Percentiles rank a stretch among this genome's conserved stretches.
These are phyloP conservation scores for Lycium barbarum DNA, from an alignment of 257 asterid genomes.

Conservation along the genomic window DNA sequence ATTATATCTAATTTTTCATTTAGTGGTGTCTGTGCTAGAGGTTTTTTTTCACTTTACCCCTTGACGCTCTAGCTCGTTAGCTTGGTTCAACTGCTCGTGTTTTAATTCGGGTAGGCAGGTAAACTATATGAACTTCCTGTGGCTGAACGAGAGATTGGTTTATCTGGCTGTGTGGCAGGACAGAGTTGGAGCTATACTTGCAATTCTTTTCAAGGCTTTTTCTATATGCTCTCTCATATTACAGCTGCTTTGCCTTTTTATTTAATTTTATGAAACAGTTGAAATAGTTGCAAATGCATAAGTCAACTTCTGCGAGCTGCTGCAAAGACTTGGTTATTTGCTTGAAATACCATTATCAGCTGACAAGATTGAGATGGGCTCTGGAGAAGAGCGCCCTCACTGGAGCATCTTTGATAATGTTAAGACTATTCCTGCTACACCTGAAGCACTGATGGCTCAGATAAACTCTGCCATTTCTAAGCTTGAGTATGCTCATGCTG, in stretches of 20 bases:
- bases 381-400: slow-evolving; percentile 39
- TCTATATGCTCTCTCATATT: background rate
- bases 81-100: background rate
- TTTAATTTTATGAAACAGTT: too few relatives aligned
- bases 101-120: background rate
- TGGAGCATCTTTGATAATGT: slow-evolving; percentile 67
- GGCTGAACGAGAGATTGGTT: background rate
- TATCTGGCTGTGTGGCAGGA: background rate
- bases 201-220: background rate
- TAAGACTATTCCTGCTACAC: slow-evolving; percentile 45
- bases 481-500: too few relatives aligned
- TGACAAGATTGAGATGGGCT: slow-evolving; percentile 48
- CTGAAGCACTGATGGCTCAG: slow-evolving; percentile 70
- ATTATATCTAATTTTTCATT: background rate
- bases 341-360: background rate
- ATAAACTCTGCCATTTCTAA: slow-evolving; percentile 61
- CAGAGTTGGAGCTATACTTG: background rate
- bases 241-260: background rate
- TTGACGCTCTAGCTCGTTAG: background rate
- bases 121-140: background rate
- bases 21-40: background rate
- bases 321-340: background rate
- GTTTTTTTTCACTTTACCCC: background rate
- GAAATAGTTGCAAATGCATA: background rate
- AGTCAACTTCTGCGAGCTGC: background rate